These are phyloP conservation scores for Ogataea methanolica DNA, from an alignment of 805 yeast genomes.

Conservation along the genomic window DNA sequence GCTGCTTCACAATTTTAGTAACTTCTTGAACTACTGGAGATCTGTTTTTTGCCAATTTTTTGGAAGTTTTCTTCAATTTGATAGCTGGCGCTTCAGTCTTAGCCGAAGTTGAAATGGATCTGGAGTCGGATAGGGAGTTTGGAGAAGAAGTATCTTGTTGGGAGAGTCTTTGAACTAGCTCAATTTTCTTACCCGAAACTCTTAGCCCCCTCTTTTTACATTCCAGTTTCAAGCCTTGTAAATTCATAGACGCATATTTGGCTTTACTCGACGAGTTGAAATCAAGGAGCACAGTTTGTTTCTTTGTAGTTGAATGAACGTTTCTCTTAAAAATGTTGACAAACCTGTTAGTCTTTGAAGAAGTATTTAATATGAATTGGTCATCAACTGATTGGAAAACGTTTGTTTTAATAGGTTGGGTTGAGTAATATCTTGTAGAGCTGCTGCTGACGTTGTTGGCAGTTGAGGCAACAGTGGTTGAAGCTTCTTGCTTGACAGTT, in stretches of 20 bases:
- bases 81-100: slow-evolving; percentile 2
- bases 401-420: slow-evolving; percentile 2
- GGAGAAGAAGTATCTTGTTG: slow-evolving; percentile 11
- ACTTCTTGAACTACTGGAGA: not conserved
- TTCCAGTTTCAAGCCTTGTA: slow-evolving; percentile 52
- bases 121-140: slow-evolving; percentile 3
- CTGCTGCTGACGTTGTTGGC: not conserved
- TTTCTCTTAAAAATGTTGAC: slow-evolving; percentile 21
- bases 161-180: slow-evolving; percentile 39
- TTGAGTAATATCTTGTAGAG: slow-evolving; percentile 8
- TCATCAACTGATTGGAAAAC: slow-evolving; percentile 6
- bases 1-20: slow-evolving; percentile 3
- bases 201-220: slow-evolving; percentile 57
- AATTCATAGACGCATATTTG: slow-evolving; percentile 39
- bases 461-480: not conserved
- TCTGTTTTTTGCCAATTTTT: not conserved
- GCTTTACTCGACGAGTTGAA: slow-evolving; percentile 9
- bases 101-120: slow-evolving; percentile 13
- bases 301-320: slow-evolving; percentile 33
- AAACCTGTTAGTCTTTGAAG: not conserved
- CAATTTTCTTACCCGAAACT: slow-evolving; percentile 58
- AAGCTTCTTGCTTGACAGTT: slow-evolving; percentile 12
- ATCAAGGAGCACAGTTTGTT: slow-evolving; percentile 28
- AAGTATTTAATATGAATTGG: not conserved
- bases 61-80: not conserved